Evolutionary conservation across 2,329 filamentous ascomycete species (phyloP).

Genomic region (Davidsoniella australis): DNA sequence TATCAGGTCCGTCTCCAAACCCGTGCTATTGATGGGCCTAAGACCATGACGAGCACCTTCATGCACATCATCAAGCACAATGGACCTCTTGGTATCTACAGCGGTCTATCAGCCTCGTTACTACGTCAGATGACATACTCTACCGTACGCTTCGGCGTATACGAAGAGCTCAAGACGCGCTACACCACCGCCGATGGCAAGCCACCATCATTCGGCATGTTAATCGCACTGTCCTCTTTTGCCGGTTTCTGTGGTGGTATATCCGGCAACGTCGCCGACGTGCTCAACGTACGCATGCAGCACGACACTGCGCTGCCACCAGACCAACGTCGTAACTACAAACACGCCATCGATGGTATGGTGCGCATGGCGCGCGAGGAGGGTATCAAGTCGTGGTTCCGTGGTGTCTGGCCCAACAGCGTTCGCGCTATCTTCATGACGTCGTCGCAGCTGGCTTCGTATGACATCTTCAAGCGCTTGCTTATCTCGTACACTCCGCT

Average conservation of each 20-base stretch:
- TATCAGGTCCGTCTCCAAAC: slow-evolving; percentile 75
- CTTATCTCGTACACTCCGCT: slow-evolving; percentile 50
- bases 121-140: slow-evolving; percentile 92
- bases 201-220: slow-evolving; percentile 52
- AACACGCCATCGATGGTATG: slow-evolving; percentile 72
- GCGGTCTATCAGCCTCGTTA: slow-evolving; percentile 79
- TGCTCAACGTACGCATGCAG: slow-evolving; percentile 97
- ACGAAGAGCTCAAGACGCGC: slow-evolving; percentile 75
- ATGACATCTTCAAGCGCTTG: slow-evolving; percentile 63
- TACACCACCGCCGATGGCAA: slow-evolving; percentile 29
- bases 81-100: slow-evolving; percentile 70
- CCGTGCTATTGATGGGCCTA: slow-evolving; percentile 55
- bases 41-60: slow-evolving; percentile 74
- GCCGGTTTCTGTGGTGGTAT: slow-evolving; percentile 82
- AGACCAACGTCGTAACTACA: slow-evolving; percentile 68
- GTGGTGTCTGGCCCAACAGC: slow-evolving; percentile 72
- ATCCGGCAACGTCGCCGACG: slow-evolving; percentile 85
- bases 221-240: slow-evolving; percentile 64
- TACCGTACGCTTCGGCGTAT: slow-evolving; percentile 89
- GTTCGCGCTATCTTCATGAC: slow-evolving; percentile 77
- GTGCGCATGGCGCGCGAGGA: slow-evolving; percentile 76
- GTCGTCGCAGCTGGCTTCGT: slow-evolving; percentile 64
- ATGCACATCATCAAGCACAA: slow-evolving; percentile 60
- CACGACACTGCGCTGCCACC: slow-evolving; percentile 65
- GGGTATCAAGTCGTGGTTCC: slow-evolving; percentile 58